Conservation (phyloP, 345 rosid species). For the Aurinia saxatilis region DNA sequence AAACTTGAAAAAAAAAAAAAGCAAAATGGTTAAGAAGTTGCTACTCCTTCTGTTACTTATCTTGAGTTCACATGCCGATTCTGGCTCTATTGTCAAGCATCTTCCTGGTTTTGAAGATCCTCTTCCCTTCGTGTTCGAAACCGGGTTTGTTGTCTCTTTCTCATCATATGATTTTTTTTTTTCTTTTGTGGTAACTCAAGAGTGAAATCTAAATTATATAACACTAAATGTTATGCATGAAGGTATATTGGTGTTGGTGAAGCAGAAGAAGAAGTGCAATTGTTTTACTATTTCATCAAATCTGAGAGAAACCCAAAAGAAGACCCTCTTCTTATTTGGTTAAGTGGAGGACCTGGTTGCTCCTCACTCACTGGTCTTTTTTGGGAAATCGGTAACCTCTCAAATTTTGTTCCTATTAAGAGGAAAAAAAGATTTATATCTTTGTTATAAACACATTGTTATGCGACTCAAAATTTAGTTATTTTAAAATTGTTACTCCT, state of each 20-base stretch:
- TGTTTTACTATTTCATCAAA: constrained; percentile 55
- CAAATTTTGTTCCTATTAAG: neutral
- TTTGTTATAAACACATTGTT: no score
- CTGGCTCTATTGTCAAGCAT: constrained; percentile 11
- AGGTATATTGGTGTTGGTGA: no score
- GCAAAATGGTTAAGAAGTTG: neutral
- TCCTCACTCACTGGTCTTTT: constrained; percentile 31
- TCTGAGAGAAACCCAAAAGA: no score
- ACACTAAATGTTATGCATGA: neutral
- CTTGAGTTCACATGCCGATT: neutral
- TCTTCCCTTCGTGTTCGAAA: constrained; percentile 35
- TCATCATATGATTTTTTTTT: neutral
- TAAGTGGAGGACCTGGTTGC: no score
- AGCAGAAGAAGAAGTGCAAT: constrained; percentile 29
- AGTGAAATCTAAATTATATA: no score
- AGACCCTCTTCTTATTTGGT: no score
- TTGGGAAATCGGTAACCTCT: constrained; percentile 39
- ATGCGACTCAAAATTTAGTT: no score
- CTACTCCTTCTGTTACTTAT: neutral
- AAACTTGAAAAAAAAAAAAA: neutral
- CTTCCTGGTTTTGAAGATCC: constrained; percentile 51
- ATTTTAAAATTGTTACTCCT: no score
- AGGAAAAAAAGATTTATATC: no score
- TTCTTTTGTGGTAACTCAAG: neutral
- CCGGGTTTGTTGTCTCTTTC: neutral